Evolutionary conservation across 176 grass and related monocot genomes (phyloP), one percentile per base, ranked within the genome.

Genomic region (Musa itinerans): DNA sequence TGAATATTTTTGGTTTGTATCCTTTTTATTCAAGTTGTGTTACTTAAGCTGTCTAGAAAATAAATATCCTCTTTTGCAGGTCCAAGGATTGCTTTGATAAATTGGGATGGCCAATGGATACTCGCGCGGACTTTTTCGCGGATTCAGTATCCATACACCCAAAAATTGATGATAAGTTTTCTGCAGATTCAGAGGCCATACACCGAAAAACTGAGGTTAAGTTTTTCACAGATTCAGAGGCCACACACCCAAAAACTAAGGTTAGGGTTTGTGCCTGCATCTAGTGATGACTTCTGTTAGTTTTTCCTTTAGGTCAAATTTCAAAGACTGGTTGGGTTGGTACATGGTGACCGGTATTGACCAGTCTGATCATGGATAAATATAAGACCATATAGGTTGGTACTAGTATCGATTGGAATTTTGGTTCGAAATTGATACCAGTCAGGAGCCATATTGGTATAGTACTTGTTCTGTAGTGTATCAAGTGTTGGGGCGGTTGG

Each of bases 1-100:
- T 54, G 95, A 98, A 80, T 98, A 83, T 68, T 98, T 98, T 76
- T 98, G 90, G 95, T 98, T 85, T 79, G 64, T 76, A 26, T 72
- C 13, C 57, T 86, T 61, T 63, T 78, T 48, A 20, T 76, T 85
- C 21, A 73, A 72, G 22, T 19, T 72, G 64, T 84, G 53, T 53
- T 61, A 52, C 14, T 23, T 48, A 51, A 68, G 7, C 25, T 73
- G 71, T 58, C 59, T 15, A 65, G 74, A 17, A 25, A 63, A 14
- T 10, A n/a, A 19, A 53, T 51, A 14, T 85, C 72, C 19, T 77
- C 80, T 83, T 53, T 87, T 84, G 54, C 63, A 94, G 90, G 95
- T 99, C 83, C 11, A 94, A 87, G 21, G 80, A 91, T 76, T 89
- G 88, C 74, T 91, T 99, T 61, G 34, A 43, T 43, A 89, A 93